A percentile compares a stretch with the other conserved stretches of the same genome.
Evolutionary conservation across 805 yeast species (phyloP).

Genomic region (Sungouiozyma intestinalis): DNA sequence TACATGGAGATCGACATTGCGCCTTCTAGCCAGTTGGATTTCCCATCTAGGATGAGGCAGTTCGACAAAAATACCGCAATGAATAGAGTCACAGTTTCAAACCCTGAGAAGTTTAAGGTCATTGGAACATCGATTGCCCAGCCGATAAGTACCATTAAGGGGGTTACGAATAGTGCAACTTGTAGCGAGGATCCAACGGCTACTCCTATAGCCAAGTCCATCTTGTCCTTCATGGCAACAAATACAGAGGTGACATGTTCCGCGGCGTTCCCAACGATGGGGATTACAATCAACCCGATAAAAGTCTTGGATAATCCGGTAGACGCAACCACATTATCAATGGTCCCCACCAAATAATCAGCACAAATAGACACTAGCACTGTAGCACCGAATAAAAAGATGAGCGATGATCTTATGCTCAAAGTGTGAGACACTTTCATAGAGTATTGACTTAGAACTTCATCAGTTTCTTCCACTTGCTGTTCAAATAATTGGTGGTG

Average conservation of each 20-base stretch:
- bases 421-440: slow-evolving; percentile 29
- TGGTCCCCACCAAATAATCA: slow-evolving; percentile 86
- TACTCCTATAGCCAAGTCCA: slow-evolving; percentile 95
- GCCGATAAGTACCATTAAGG: slow-evolving; percentile 89
- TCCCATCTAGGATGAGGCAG: slow-evolving; percentile 84
- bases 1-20: slow-evolving; percentile 84
- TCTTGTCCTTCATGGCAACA: slow-evolving; percentile 91
- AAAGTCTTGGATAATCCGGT: slow-evolving; percentile 90
- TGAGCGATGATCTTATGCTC: slow-evolving; percentile 43
- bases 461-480: slow-evolving; percentile 34
- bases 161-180: slow-evolving; percentile 90
- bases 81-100: slow-evolving; percentile 88
- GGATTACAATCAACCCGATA: slow-evolving; percentile 85
- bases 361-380: slow-evolving; percentile 81
- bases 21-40: slow-evolving; percentile 95
- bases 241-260: slow-evolving; percentile 95
- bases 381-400: slow-evolving; percentile 52
- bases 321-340: slow-evolving; percentile 74
- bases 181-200: slow-evolving; percentile 95
- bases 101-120: slow-evolving; percentile 84
- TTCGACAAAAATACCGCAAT: slow-evolving; percentile 83
- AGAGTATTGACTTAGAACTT: slow-evolving; percentile 18
- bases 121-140: slow-evolving; percentile 87
- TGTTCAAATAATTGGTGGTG: slow-evolving; percentile 69
- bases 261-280: slow-evolving; percentile 97